Conservation (phyloP, 2,329 filamentous ascomycete genomes). For the Colletotrichum sansevieriae region DNA sequence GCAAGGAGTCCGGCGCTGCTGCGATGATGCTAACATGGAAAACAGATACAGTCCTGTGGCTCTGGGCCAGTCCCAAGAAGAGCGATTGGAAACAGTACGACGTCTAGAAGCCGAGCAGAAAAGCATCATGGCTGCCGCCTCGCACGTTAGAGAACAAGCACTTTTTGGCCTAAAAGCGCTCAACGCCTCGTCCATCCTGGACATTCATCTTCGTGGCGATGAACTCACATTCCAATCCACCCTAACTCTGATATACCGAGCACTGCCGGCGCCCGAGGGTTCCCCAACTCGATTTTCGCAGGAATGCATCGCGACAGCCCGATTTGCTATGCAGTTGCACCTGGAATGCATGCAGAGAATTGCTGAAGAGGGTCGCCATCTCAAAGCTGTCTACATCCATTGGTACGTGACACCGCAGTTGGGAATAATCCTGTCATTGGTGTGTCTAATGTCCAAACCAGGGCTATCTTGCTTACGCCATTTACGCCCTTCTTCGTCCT, state of each 20-base stretch:
- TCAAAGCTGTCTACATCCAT: slow-evolving; percentile 63
- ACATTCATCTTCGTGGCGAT: slow-evolving; percentile 60
- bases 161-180: slow-evolving; percentile 53
- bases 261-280: slow-evolving; percentile 61
- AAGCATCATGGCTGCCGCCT: slow-evolving; percentile 52
- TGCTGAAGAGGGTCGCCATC: slow-evolving; percentile 52
- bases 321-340: slow-evolving; percentile 62
- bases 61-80: slow-evolving; percentile 54
- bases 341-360: slow-evolving; percentile 56
- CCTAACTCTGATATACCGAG: slow-evolving; percentile 65
- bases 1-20: neutral
- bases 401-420: slow-evolving; percentile 55
- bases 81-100: slow-evolving; percentile 56
- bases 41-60: slow-evolving; percentile 65
- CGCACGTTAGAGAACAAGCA: slow-evolving; percentile 52
- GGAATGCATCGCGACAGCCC: slow-evolving; percentile 63
- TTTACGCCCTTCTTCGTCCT: slow-evolving; percentile 72
- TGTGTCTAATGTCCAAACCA: slow-evolving; percentile 43
- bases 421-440: slow-evolving; percentile 25
- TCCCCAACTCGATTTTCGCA: slow-evolving; percentile 59
- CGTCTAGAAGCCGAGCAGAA: slow-evolving; percentile 55
- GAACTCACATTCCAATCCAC: slow-evolving; percentile 62
- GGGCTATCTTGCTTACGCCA: slow-evolving; percentile 68
- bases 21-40: slow-evolving; percentile 23
- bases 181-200: slow-evolving; percentile 56